Conservation (phyloP, 2,329 filamentous ascomycete genomes). For the Paracamarosporium sp. region DNA sequence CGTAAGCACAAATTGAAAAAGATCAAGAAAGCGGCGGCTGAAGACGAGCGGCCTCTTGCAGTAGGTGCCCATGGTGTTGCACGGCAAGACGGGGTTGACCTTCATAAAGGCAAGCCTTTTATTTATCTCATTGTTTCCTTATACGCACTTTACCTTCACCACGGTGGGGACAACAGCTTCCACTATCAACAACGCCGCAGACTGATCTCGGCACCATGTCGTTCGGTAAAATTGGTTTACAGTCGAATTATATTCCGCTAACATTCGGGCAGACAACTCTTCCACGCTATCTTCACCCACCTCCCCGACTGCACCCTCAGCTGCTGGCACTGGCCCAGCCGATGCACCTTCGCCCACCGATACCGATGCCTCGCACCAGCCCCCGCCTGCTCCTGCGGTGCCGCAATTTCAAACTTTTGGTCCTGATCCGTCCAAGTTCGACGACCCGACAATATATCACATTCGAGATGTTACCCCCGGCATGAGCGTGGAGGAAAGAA, state of each 20-base stretch:
- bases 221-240: background rate
- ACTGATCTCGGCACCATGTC: background rate
- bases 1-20: conserved; percentile 57
- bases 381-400: conserved; percentile 65
- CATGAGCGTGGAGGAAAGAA: conserved; percentile 86
- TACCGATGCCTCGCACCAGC: conserved; percentile 64
- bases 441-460: conserved; percentile 92
- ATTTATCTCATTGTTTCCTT: background rate
- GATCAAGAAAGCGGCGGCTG: conserved; percentile 78
- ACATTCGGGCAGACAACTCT: conserved; percentile 39
- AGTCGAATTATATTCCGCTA: conserved; percentile 5
- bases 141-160: background rate
- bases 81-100: conserved; percentile 68
- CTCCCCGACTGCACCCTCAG: conserved; percentile 52
- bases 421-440: conserved; percentile 87
- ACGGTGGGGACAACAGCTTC: background rate
- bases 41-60: conserved; percentile 65
- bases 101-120: conserved; percentile 58
- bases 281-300: conserved; percentile 49
- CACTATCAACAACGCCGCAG: background rate
- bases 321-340: conserved; percentile 63
- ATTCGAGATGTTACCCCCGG: conserved; percentile 76
- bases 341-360: conserved; percentile 68
- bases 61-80: conserved; percentile 69
- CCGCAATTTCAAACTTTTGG: conserved; percentile 87